These are phyloP conservation scores for Begonia masoniana DNA, from an alignment of 306 rosid species.

Conservation along the genomic window DNA sequence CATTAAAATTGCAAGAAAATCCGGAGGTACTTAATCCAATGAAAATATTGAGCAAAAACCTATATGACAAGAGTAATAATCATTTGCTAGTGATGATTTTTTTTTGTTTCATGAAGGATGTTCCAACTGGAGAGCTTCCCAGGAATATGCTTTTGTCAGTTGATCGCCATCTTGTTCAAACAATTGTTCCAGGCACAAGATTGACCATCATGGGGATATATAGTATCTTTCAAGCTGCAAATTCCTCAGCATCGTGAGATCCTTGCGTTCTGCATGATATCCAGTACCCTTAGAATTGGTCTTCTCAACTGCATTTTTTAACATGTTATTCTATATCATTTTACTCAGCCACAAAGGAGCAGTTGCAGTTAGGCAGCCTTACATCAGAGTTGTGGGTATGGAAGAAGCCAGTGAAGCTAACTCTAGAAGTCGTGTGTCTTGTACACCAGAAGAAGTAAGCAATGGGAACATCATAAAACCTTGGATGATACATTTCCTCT, in stretches of 20 bases:
- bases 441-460: conserved; percentile 64
- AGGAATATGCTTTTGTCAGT: conserved; percentile 94
- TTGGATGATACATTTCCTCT: conserved; percentile 1
- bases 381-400: conserved; percentile 88
- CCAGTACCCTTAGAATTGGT: conserved; percentile 4
- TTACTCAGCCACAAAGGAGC: conserved; percentile 79
- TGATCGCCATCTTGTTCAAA: conserved; percentile 92
- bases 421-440: conserved; percentile 58
- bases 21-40: conserved; percentile 51
- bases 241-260: conserved; percentile 60
- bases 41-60: background rate
- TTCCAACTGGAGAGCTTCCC: conserved; percentile 97
- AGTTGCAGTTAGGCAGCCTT: conserved; percentile 94
- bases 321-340: conserved; percentile 6
- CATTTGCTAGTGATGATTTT: conserved; percentile 4
- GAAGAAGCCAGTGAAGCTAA: conserved; percentile 70
- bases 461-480: conserved; percentile 5
- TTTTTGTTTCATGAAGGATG: conserved; percentile 53
- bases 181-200: conserved; percentile 94
- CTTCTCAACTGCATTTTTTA: background rate
- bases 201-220: conserved; percentile 83
- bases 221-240: conserved; percentile 88
- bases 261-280: conserved; percentile 3
- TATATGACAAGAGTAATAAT: background rate
- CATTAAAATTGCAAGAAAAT: conserved; percentile 90